Percentiles rank a stretch among this genome's conserved stretches.
Evolutionary conservation across 305 asterid genomes (phyloP).

Genomic region (Solanum hybrid): DNA sequence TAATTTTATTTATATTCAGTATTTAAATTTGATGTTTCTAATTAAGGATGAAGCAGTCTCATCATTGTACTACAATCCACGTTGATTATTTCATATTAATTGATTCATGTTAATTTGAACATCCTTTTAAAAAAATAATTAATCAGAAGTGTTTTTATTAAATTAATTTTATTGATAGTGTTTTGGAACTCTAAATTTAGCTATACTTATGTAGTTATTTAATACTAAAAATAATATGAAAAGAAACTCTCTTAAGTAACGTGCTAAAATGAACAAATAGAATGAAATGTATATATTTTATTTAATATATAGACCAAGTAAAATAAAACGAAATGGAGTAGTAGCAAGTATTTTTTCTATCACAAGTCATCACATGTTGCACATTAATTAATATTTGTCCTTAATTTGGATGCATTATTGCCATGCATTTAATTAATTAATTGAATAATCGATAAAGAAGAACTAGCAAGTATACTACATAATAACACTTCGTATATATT

Average conservation of each 20-base stretch:
- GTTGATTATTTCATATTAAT: background rate
- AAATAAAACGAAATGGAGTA: background rate
- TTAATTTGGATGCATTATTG: background rate
- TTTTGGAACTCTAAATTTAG: background rate
- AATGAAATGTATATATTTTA: too few relatives aligned
- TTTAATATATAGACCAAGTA: too few relatives aligned
- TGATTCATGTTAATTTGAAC: background rate
- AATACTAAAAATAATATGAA: too few relatives aligned
- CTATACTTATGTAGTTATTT: background rate
- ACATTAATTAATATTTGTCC: background rate
- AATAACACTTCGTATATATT: background rate
- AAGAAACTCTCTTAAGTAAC: background rate
- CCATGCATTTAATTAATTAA: background rate
- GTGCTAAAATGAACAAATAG: background rate
- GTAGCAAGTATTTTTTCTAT: background rate
- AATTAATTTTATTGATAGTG: background rate
- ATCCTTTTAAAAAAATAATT: background rate
- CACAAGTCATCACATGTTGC: background rate
- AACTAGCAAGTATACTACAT: background rate
- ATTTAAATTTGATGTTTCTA: too few relatives aligned
- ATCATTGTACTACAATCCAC: background rate
- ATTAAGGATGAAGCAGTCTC: too few relatives aligned
- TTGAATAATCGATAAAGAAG: background rate
- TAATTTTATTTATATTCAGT: accelerated
- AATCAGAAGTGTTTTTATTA: background rate